These are phyloP conservation scores for Colletotrichum siamense DNA, from an alignment of 2,329 filamentous ascomycete genomes.

Conservation along the genomic window DNA sequence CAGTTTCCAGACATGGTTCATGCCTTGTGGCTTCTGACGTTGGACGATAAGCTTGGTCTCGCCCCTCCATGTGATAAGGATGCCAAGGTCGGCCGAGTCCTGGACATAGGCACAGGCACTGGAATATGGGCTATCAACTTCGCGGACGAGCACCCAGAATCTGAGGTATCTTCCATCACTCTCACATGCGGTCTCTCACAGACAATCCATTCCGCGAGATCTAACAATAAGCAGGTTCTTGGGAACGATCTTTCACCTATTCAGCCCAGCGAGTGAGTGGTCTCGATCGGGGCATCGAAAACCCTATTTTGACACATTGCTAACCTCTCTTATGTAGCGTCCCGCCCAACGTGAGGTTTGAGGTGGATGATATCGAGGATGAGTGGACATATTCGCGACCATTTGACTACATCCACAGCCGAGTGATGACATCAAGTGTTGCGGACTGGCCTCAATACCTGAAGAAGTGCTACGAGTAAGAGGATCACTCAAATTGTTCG, in stretches of 20 bases:
- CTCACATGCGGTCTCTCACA: no score
- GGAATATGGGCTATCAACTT: slow-evolving; percentile 29
- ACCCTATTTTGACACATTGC: no score
- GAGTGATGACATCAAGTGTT: slow-evolving; percentile 34
- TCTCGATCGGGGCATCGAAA: no score
- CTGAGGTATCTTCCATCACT: no score
- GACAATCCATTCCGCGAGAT: no score
- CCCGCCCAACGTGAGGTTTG: slow-evolving; percentile 50
- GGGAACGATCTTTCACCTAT: slow-evolving; percentile 37
- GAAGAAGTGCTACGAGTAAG: not conserved
- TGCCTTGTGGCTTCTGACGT: not conserved
- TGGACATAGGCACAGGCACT: slow-evolving; percentile 28
- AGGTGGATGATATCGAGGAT: slow-evolving; percentile 40
- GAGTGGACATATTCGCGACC: slow-evolving; percentile 34
- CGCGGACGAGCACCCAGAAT: slow-evolving; percentile 31
- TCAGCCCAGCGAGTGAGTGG: no score
- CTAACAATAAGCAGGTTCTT: slow-evolving; percentile 6
- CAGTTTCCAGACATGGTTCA: not conserved
- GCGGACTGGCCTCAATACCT: slow-evolving; percentile 42
- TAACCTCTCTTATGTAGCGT: no score
- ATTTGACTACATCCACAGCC: slow-evolving; percentile 41
- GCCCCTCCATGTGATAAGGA: slow-evolving; percentile 26
- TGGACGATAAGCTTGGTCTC: not conserved
- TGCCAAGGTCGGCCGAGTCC: slow-evolving; percentile 7
- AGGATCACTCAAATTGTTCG: no score